Evolutionary conservation across 2,329 filamentous ascomycete genomes (phyloP).

Genomic region (Alternaria arbusti): DNA sequence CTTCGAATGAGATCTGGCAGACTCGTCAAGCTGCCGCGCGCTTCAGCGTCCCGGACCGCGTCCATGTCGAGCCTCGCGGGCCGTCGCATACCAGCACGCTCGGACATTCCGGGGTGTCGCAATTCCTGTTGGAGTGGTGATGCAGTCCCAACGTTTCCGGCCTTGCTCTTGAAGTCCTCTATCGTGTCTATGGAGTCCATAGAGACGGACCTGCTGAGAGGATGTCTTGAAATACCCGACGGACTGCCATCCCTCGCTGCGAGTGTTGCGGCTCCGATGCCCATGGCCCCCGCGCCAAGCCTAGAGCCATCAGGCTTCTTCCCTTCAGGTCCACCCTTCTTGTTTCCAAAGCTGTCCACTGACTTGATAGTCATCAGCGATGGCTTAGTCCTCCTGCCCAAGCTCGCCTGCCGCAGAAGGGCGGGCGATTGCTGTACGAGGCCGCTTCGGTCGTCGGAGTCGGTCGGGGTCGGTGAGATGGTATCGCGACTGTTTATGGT

Average conservation of each 20-base stretch:
- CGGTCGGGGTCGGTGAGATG: constrained; percentile 33
- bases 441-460: constrained; percentile 45
- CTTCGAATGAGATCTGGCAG: constrained; percentile 88
- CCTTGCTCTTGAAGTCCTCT: constrained; percentile 24
- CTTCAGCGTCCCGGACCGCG: constrained; percentile 79
- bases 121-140: constrained; percentile 33
- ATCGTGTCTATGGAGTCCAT: constrained; percentile 44
- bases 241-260: constrained; percentile 34
- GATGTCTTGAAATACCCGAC: constrained; percentile 27
- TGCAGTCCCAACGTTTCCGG: constrained; percentile 25
- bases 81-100: constrained; percentile 51
- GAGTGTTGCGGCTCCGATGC: constrained; percentile 32
- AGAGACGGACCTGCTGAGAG: constrained; percentile 40
- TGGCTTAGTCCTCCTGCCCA: constrained; percentile 56
- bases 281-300: constrained; percentile 27
- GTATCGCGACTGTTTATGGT: constrained; percentile 41
- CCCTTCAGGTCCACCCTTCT: constrained; percentile 25
- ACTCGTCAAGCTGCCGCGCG: constrained; percentile 88
- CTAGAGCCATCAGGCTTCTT: constrained; percentile 21
- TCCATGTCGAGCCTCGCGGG: constrained; percentile 83
- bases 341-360: constrained; percentile 44
- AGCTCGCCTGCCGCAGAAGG: constrained; percentile 54
- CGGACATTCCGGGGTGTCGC: constrained; percentile 44
- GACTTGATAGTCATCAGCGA: constrained; percentile 57
- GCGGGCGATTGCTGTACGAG: constrained; percentile 45